phyloP scores from a whole-genome alignment of 2,329 filamentous ascomycete genomes.

The Xylogone sp. region DNA sequence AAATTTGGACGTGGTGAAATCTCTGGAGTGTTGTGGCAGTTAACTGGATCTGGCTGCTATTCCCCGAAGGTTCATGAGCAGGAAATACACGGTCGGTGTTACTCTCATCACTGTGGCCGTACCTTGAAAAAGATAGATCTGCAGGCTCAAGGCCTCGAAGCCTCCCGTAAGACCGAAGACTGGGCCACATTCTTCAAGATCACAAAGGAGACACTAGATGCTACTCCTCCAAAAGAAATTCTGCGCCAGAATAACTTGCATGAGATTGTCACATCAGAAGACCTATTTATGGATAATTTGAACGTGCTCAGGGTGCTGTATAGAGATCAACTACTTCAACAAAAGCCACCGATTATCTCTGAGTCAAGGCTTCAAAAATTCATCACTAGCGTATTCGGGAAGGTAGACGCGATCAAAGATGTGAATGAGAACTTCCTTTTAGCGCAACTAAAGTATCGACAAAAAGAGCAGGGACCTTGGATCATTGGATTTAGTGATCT shows the following conservation, averaged over 20 bases:
- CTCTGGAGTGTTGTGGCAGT: constrained; percentile 87
- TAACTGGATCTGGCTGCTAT: constrained; percentile 90
- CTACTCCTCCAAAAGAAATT: constrained; percentile 78
- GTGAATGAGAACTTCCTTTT: constrained; percentile 92
- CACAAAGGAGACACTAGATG: constrained; percentile 70
- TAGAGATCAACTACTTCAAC: constrained; percentile 69
- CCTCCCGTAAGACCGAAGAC: constrained; percentile 65
- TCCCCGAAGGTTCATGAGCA: constrained; percentile 70
- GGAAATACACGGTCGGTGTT: constrained; percentile 73
- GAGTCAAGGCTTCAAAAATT: constrained; percentile 78
- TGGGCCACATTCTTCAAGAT: constrained; percentile 90
- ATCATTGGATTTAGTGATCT: constrained; percentile 93
- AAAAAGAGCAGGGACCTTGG: constrained; percentile 95
- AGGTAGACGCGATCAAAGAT: constrained; percentile 80
- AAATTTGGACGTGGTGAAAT: constrained; percentile 80
- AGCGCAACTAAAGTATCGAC: constrained; percentile 91
- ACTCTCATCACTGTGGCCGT: constrained; percentile 88
- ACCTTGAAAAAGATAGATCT: constrained; percentile 94
- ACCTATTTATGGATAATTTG: constrained; percentile 84
- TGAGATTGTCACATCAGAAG: constrained; percentile 91
- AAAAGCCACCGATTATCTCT: constrained; percentile 76
- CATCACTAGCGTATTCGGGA: constrained; percentile 82
- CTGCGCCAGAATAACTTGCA: constrained; percentile 92
- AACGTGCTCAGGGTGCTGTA: constrained; percentile 84
- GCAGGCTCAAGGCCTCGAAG: constrained; percentile 66